Conservation (phyloP, 2,329 filamentous ascomycete genomes). For the Clonostachys solani region DNA sequence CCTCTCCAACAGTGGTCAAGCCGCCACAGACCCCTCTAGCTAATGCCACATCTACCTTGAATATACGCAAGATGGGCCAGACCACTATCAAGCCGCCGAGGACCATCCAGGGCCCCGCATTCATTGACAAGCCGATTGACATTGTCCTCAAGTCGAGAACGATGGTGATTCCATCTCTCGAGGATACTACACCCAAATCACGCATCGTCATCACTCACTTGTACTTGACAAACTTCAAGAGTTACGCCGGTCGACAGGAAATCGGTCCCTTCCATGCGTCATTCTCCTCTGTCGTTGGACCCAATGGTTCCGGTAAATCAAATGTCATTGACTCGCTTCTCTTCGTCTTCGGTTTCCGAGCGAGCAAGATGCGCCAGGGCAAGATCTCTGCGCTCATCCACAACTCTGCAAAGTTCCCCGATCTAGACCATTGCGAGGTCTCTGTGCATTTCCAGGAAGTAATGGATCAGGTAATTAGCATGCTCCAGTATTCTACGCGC, state of each 20-base stretch:
- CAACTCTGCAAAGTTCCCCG: conserved; percentile 83
- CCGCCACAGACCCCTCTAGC: conserved; percentile 50
- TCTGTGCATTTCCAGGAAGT: conserved; percentile 96
- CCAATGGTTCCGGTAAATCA: conserved; percentile 96
- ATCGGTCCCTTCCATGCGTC: conserved; percentile 96
- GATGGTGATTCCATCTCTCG: conserved; percentile 61
- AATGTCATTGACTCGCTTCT: conserved; percentile 98
- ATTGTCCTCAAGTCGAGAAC: conserved; percentile 86
- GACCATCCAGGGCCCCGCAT: conserved; percentile 58
- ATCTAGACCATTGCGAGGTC: conserved; percentile 89
- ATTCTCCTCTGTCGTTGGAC: conserved; percentile 95
- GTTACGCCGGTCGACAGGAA: conserved; percentile 91
- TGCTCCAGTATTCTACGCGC: not conserved
- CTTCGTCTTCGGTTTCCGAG: conserved; percentile 98
- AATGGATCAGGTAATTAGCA: conserved; percentile 65
- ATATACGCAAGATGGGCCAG: conserved; percentile 14
- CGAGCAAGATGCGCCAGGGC: conserved; percentile 98
- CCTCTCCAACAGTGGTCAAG: conserved; percentile 2
- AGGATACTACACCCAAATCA: conserved; percentile 73
- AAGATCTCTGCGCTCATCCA: conserved; percentile 98
- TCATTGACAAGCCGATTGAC: conserved; percentile 87
- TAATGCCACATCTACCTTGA: conserved; percentile 59
- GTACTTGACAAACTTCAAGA: conserved; percentile 96
- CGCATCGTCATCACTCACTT: conserved; percentile 92
- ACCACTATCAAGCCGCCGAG: conserved; percentile 65